A percentile compares a stretch with the other conserved stretches of the same genome.
phyloP scores from a whole-genome alignment of 2,329 filamentous ascomycete species.

The Trichoderma sp. region DNA sequence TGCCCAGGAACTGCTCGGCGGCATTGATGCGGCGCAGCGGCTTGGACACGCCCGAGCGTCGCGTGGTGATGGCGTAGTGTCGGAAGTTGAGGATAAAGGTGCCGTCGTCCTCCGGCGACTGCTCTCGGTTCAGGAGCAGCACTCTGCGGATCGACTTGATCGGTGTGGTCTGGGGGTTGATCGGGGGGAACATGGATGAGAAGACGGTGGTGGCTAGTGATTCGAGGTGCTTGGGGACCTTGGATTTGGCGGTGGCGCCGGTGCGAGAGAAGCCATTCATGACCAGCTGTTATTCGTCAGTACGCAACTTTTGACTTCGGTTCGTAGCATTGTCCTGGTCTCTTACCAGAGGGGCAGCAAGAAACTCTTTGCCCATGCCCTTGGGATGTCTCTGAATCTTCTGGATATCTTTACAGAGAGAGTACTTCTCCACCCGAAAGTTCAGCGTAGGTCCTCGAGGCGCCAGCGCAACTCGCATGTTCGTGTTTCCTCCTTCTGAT shows the following conservation, averaged over 20 bases:
- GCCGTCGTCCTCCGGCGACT: conserved; percentile 59
- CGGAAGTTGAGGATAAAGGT: conserved; percentile 83
- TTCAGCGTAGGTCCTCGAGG: conserved; percentile 90
- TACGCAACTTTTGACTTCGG: not conserved
- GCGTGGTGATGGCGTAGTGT: conserved; percentile 94
- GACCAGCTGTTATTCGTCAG: conserved; percentile 64
- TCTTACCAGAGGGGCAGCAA: conserved; percentile 76
- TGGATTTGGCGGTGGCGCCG: conserved; percentile 59
- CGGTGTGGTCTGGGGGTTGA: conserved; percentile 87
- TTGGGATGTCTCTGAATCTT: conserved; percentile 81
- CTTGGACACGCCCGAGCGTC: conserved; percentile 80
- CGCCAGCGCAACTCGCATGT: conserved; percentile 82
- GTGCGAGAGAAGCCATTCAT: conserved; percentile 95
- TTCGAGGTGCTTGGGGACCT: conserved; percentile 92
- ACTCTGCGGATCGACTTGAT: conserved; percentile 91
- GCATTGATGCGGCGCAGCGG: conserved; percentile 81
- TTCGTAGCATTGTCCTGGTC: conserved; percentile 43
- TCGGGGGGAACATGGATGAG: conserved; percentile 92
- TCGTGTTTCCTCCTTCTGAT: conserved; percentile 87
- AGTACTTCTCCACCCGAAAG: conserved; percentile 94
- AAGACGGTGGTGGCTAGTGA: conserved; percentile 91
- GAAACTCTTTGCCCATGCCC: conserved; percentile 81
- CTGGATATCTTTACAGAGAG: conserved; percentile 86
- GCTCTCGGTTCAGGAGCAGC: conserved; percentile 84
- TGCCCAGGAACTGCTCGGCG: conserved; percentile 74